phyloP scores from a whole-genome alignment of 108 stramenopile species.

The Pinguiococcus pyrenoidosus region DNA sequence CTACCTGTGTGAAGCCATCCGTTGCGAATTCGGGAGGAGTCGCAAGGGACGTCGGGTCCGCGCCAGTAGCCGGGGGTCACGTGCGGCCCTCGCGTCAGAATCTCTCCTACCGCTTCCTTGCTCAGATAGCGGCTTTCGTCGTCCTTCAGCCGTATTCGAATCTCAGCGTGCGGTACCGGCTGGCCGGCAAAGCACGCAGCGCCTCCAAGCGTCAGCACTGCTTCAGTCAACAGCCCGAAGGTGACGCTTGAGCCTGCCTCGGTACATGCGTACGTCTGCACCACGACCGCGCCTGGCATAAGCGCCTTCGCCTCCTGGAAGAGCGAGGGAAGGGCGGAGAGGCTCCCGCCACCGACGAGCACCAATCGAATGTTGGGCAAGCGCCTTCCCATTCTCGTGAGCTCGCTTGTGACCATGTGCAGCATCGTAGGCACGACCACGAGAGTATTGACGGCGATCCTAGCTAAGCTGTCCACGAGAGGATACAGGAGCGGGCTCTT shows the following conservation, averaged over 20 bases:
- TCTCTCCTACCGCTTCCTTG: conserved; percentile 60
- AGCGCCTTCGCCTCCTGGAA: conserved; percentile 13
- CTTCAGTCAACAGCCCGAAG: conserved; percentile 23
- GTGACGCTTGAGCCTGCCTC: conserved; percentile 81
- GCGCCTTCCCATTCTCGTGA: background rate
- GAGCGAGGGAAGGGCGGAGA: conserved; percentile 21
- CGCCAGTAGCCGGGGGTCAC: conserved; percentile 79
- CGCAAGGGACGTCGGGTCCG: conserved; percentile 38
- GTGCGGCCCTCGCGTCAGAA: conserved; percentile 67
- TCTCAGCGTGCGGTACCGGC: conserved; percentile 50
- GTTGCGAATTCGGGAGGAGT: conserved; percentile 53
- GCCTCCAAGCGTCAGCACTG: background rate
- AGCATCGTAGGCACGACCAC: conserved; percentile 86
- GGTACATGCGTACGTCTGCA: conserved; percentile 83
- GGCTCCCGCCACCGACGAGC: conserved; percentile 71
- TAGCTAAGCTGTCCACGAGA: no score
- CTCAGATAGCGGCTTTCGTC: no score
- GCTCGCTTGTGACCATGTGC: conserved; percentile 21
- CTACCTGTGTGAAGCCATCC: no score
- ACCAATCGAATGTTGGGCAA: conserved; percentile 48
- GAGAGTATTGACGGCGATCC: conserved; percentile 54
- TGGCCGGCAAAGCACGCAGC: conserved; percentile 25
- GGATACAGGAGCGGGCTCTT: no score
- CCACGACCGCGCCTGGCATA: conserved; percentile 61
- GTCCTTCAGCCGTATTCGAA: no score